Conservation (phyloP, 225 moss, liverwort and hornwort species). For the Marchantia paleacea region DNA sequence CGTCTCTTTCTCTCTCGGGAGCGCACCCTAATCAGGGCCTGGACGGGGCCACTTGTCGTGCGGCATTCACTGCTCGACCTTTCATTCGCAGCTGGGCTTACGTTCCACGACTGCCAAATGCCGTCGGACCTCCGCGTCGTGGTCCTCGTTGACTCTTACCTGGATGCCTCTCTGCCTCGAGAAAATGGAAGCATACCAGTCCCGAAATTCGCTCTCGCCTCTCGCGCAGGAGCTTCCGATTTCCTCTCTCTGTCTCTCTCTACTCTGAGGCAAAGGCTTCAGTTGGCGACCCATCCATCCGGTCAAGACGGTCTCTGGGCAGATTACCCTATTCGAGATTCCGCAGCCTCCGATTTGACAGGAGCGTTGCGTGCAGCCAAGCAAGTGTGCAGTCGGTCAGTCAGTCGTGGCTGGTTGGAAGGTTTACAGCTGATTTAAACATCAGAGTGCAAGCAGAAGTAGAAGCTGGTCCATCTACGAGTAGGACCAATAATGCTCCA, state of each 20-base stretch:
- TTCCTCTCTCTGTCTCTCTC: not conserved
- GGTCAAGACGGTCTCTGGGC: not conserved
- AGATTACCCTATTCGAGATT: not conserved
- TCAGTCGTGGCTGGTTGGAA: too few species aligned
- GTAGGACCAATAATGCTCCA: too few species aligned
- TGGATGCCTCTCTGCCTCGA: not conserved
- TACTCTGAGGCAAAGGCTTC: too few species aligned
- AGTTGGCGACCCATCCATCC: not conserved
- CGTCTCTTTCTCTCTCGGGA: not conserved
- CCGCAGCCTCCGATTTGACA: not conserved
- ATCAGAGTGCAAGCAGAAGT: too few species aligned
- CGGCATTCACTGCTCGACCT: constrained; percentile 2
- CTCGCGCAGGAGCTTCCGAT: not conserved
- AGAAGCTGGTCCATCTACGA: too few species aligned
- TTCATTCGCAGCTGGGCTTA: not conserved
- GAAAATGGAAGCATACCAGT: too few species aligned
- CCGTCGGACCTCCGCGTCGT: constrained; percentile 13
- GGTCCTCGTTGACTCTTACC: not conserved
- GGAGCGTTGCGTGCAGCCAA: not conserved
- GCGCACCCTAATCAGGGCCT: not conserved
- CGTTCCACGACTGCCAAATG: not conserved
- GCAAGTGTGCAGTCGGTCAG: too few species aligned
- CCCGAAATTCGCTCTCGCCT: not conserved
- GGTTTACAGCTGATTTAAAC: too few species aligned
- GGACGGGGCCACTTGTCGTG: not conserved